These are phyloP conservation scores for Ramaria sp. DNA, from an alignment of 768 basidiomycete species.

Conservation along the genomic window DNA sequence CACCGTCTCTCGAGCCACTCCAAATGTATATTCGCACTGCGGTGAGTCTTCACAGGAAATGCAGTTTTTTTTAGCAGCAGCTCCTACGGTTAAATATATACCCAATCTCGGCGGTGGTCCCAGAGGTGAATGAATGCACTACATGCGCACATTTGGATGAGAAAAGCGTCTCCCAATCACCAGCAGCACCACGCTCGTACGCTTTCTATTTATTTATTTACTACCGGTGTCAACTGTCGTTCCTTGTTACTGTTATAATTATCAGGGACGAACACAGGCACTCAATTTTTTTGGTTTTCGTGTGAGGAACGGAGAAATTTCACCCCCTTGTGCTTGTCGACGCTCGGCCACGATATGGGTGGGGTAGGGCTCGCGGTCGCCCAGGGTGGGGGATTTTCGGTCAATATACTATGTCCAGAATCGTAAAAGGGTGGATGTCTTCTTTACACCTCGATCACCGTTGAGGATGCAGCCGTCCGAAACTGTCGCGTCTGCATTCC, in stretches of 20 bases:
- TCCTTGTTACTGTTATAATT: not conserved
- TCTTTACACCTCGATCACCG: not conserved
- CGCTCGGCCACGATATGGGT: constrained; percentile 79
- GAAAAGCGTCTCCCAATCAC: constrained; percentile 45
- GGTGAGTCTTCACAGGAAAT: not conserved
- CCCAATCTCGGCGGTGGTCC: not conserved
- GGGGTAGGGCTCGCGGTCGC: constrained; percentile 51
- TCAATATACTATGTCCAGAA: constrained; percentile 51
- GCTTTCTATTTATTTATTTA: no score
- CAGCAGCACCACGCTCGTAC: constrained; percentile 62
- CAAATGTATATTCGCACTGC: not conserved
- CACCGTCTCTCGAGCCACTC: not conserved
- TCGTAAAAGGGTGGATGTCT: constrained; percentile 45
- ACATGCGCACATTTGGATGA: constrained; percentile 49
- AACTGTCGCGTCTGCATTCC: constrained; percentile 53
- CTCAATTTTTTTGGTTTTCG: constrained; percentile 64
- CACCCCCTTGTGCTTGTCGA: constrained; percentile 54
- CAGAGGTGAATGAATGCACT: constrained; percentile 7
- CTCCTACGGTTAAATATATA: constrained; percentile 2
- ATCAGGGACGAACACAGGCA: constrained; percentile 58
- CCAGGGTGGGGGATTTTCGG: constrained; percentile 73
- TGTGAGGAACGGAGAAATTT: constrained; percentile 36
- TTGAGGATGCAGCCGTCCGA: constrained; percentile 1
- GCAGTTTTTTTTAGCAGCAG: not conserved
- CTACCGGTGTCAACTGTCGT: no score